Evolutionary conservation across 2,329 filamentous ascomycete species (phyloP), one percentile per base, ranked within the genome.

Genomic region (Diplodia scrobiculata): DNA sequence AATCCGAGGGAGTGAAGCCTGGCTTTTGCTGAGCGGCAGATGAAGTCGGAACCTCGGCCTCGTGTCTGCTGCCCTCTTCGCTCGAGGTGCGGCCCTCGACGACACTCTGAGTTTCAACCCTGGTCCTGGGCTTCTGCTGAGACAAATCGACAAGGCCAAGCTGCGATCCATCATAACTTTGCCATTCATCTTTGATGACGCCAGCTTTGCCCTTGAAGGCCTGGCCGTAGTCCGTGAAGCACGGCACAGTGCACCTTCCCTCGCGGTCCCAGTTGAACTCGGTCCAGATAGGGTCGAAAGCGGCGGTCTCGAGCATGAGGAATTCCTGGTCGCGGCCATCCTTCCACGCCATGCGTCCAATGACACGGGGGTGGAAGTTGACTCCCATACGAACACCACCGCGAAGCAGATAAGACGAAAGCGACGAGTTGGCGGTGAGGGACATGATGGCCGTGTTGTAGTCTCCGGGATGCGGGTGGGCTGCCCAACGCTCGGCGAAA

Each of bases 401-500:
- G 48, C 83, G 81, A 21, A 86, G 76, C 1, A 86, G 76, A 68
- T 86, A 85, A 0, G 82, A 83, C 0, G 83, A 84, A 1, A 85
- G 76, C 1, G 81, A 83, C 0, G 81, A 83, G 69, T 85, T 85
- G n/a, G 83, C 82, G 1, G 82, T 80, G 27, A 85, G 76, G 2
- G 83, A 84, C 79, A 85, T 84, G 69, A 85, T 81, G 45, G 83
- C 83, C 0, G 83, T 85, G 73, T 85, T 85, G 76, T 84, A 85
- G 68, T 85, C 83, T 66, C 83, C 83, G 9, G 83, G 82, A 65
- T 79, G 79, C 3, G 79, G 75, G 65, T 85, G 83, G 5, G 81
- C 82, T 5, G 79, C 84, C 84, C 84, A 86, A 66, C 84, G 77
- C 72, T 85, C 83, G 10, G 84, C 84, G 70, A 85, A 86, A 4